Conservation (phyloP, 2,329 filamentous ascomycete species). For the Geosmithia morbida region DNA sequence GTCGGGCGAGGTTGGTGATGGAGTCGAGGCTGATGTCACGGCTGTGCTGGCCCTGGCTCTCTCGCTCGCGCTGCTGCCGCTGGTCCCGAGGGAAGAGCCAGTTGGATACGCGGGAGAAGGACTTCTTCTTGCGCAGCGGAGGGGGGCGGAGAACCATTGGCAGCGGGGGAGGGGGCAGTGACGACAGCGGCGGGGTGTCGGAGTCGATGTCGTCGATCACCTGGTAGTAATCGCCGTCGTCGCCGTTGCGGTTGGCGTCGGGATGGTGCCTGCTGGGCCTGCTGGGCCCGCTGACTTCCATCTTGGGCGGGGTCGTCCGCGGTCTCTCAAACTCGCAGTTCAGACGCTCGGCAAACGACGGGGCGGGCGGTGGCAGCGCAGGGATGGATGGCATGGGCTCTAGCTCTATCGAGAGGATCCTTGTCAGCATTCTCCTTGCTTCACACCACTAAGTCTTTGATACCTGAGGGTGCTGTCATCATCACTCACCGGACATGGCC, state of each 20-base stretch:
- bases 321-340: slow-evolving; percentile 27
- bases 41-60: slow-evolving; percentile 10
- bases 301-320: slow-evolving; percentile 17
- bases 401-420: slow-evolving; percentile 19
- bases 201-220: background rate
- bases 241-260: slow-evolving; percentile 8
- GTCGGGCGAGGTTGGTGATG: slow-evolving; percentile 39
- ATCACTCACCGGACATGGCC: slow-evolving; percentile 15
- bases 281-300: slow-evolving; percentile 7
- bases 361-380: slow-evolving; percentile 38
- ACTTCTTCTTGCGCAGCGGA: slow-evolving; percentile 51
- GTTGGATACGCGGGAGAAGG: slow-evolving; percentile 45
- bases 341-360: slow-evolving; percentile 42
- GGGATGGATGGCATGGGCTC: slow-evolving; percentile 42
- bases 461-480: background rate
- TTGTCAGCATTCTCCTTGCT: background rate
- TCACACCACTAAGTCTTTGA: background rate
- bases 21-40: slow-evolving; percentile 29
- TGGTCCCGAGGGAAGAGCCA: slow-evolving; percentile 36
- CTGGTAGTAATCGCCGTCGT: slow-evolving; percentile 11
- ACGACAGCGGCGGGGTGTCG: slow-evolving; percentile 14
- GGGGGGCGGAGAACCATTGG: slow-evolving; percentile 41
- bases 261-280: too few relatives aligned
- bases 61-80: background rate
- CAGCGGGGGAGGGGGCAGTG: slow-evolving; percentile 35